These are phyloP conservation scores for Penicillium salamii DNA, from an alignment of 495 filamentous ascomycete species.

Conservation along the genomic window DNA sequence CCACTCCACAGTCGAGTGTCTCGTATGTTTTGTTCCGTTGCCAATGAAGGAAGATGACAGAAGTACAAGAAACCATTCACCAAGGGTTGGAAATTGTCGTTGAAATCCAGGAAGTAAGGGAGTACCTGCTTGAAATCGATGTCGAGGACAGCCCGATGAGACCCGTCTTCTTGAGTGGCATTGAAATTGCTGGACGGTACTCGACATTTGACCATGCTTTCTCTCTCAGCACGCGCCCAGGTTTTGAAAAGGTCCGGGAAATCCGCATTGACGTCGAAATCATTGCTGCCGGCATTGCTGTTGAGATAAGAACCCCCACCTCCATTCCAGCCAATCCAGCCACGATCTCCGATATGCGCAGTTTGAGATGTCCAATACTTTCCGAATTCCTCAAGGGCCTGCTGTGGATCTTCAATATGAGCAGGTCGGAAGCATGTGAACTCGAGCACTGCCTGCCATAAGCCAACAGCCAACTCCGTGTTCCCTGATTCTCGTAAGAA, in stretches of 20 bases:
- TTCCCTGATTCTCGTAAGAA: conserved; percentile 80
- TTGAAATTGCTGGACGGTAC: conserved; percentile 65
- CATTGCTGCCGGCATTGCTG: not conserved
- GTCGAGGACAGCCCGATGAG: conserved; percentile 68
- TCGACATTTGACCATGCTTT: conserved; percentile 34
- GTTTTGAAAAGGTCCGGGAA: conserved; percentile 29
- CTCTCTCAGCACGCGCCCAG: conserved; percentile 63
- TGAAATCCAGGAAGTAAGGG: conserved; percentile 62
- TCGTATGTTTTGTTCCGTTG: conserved; percentile 13
- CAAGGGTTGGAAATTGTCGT: conserved; percentile 54
- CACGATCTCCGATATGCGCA: conserved; percentile 72
- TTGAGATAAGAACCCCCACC: not conserved
- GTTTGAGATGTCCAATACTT: conserved; percentile 88
- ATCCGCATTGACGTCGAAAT: conserved; percentile 21
- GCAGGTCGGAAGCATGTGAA: conserved; percentile 60
- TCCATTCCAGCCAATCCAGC: conserved; percentile 66
- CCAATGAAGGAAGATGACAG: conserved; percentile 59
- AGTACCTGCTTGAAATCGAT: conserved; percentile 4
- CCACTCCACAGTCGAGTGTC: conserved; percentile 35
- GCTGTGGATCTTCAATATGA: conserved; percentile 6
- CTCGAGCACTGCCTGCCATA: conserved; percentile 85
- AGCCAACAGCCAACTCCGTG: conserved; percentile 68
- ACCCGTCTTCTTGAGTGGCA: conserved; percentile 70
- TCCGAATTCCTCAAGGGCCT: conserved; percentile 49
- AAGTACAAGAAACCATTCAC: conserved; percentile 69